Conservation (phyloP, 2,329 filamentous ascomycete genomes). For the Talaromyces sp. region DNA sequence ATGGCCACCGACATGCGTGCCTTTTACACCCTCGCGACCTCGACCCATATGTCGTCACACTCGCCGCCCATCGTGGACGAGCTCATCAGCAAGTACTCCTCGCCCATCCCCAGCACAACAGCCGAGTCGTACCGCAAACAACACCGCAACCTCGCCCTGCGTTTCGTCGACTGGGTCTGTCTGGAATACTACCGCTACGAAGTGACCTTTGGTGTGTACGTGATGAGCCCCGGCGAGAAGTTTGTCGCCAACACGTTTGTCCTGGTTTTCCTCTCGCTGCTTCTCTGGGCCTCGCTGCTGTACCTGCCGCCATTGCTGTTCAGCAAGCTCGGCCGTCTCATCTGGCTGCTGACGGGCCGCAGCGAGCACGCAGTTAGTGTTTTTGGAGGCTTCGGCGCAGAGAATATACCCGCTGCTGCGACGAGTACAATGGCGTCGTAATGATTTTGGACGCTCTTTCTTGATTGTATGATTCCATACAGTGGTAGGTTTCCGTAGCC, state of each 20-base stretch:
- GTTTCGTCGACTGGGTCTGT: conserved; percentile 26
- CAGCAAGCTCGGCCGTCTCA: conserved; percentile 28
- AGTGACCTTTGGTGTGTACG: conserved; percentile 41
- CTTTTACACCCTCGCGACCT: conserved; percentile 27
- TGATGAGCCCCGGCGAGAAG: conserved; percentile 41
- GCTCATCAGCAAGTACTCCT: conserved; percentile 28
- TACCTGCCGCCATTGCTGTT: conserved; percentile 34
- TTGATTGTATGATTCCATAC: background rate
- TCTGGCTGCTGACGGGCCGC: conserved; percentile 35
- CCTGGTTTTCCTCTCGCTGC: conserved; percentile 27
- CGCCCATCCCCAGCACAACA: conserved; percentile 16
- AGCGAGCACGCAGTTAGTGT: conserved; percentile 23
- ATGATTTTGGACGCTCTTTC: background rate
- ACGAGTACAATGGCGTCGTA: conserved; percentile 7
- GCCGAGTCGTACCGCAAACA: conserved; percentile 12
- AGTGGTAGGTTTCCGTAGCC: background rate
- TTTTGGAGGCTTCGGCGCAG: conserved; percentile 22
- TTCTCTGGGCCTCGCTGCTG: conserved; percentile 31
- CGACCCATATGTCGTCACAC: conserved; percentile 23
- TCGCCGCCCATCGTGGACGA: conserved; percentile 27
- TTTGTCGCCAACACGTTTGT: conserved; percentile 37
- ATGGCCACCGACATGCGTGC: conserved; percentile 30
- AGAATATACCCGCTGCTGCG: background rate
- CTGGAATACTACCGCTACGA: conserved; percentile 44
- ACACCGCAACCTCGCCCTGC: conserved; percentile 23